Conservation (phyloP, 1,139 yeast genomes). For the Suhomyces panamericanus region DNA sequence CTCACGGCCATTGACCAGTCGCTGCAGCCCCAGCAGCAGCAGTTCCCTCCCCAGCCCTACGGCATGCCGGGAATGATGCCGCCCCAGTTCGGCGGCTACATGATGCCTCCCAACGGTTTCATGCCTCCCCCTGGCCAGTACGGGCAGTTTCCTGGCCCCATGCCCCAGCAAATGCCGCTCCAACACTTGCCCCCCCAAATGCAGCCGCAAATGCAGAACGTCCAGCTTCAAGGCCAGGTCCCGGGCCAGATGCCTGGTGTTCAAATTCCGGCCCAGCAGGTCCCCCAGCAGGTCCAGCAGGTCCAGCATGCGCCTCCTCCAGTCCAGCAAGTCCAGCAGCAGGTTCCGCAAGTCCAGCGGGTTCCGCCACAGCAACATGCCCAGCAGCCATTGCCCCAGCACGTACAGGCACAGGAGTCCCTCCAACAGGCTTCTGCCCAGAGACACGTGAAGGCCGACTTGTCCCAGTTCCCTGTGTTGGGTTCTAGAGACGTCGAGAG, state of each 20-base stretch:
- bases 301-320: slow-evolving; percentile 10
- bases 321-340: slow-evolving; percentile 16
- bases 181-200: slow-evolving; percentile 25
- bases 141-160: slow-evolving; percentile 32
- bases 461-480: slow-evolving; percentile 52
- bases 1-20: slow-evolving; percentile 50
- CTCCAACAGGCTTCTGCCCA: slow-evolving; percentile 13
- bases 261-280: slow-evolving; percentile 1
- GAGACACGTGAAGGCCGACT: slow-evolving; percentile 32
- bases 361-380: slow-evolving; percentile 12
- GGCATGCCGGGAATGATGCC: slow-evolving; percentile 43
- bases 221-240: slow-evolving; percentile 14
- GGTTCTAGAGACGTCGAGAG: slow-evolving; percentile 41
- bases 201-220: slow-evolving; percentile 17
- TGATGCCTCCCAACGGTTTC: slow-evolving; percentile 43
- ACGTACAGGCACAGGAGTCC: slow-evolving; percentile 4
- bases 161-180: slow-evolving; percentile 24
- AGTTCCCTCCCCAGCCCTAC: slow-evolving; percentile 26
- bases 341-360: slow-evolving; percentile 17
- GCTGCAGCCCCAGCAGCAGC: slow-evolving; percentile 26
- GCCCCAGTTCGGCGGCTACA: slow-evolving; percentile 41
- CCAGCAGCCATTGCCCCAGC: slow-evolving; percentile 16
- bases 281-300: not conserved
- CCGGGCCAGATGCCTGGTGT: slow-evolving; percentile 2
- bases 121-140: slow-evolving; percentile 43